Evolutionary conservation across 2,329 filamentous ascomycete genomes (phyloP), one percentile per base, ranked within the genome.

Genomic region (Pseudopithomyces chartarum): DNA sequence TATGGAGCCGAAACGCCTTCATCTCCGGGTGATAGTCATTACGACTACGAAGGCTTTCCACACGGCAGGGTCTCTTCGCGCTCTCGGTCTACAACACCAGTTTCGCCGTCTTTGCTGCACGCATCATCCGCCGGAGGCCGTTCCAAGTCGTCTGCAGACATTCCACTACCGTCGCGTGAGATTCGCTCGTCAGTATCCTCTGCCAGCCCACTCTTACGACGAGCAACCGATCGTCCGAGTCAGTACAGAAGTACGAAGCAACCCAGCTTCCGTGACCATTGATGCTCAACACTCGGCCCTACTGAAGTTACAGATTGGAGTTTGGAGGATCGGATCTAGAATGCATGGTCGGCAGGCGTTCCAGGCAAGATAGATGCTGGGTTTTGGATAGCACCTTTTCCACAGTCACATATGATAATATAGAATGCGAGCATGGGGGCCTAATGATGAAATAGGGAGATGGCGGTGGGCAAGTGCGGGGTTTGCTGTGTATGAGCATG

Each of bases 201-300:
- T 0, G 68, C 73, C 1, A 76, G 73, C 51, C 73, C 74, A 36
- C 55, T 76, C 38, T 54, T 76, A 1, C 61, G 73, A 40, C 62
- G 71, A 12, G 73, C 71, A 3, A 75, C 69, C 4, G 70, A 66
- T 17, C 68, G 72, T 50, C 69, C 68, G 17, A 40, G 26, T 23
- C 44, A 57, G 15, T 38, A 46, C 34, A 62, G 55, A 32, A 61
- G 57, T n/a, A 54, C 69, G 39, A 68, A 63, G 11, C 67, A 70
- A 32, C 65, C 62, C 2, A 65, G 57, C 15, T 70, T 65, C 17
- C 39, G 62, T 17, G 63, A 58, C 1, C 67, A 63, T 17, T 29
- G 8, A 29, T 8, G 26, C 26, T 29, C 26, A 29, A 8, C 26
- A 29, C 26, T 29, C 26, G 26, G 26, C 26, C 26, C 26, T 29